A percentile compares a stretch with the other conserved stretches of the same genome.
These are phyloP conservation scores for Gigaspora rosea DNA, from an alignment of 192 early-diverging fungal genomes.

Conservation along the genomic window DNA sequence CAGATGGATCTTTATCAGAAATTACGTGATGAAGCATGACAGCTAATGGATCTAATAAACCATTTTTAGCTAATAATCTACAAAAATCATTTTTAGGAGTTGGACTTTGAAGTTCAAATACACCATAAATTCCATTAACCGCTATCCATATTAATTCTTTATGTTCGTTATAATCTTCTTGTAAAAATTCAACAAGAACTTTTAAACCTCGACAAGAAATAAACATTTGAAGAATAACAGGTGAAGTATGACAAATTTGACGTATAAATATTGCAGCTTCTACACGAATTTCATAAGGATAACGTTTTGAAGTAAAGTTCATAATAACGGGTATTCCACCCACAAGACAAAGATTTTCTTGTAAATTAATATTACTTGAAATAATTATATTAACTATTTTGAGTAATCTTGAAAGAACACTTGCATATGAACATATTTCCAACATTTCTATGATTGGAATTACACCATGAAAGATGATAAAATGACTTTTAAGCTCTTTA, in stretches of 20 bases:
- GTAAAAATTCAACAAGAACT: constrained; percentile 51
- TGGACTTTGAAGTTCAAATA: constrained; percentile 55
- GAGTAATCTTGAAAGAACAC: constrained; percentile 35
- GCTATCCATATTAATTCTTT: constrained; percentile 55
- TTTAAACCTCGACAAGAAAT: constrained; percentile 58
- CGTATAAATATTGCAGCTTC: constrained; percentile 54
- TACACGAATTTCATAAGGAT: constrained; percentile 44
- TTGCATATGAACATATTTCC: constrained; percentile 40
- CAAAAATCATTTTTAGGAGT: constrained; percentile 62
- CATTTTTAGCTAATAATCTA: constrained; percentile 53
- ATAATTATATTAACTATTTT: constrained; percentile 48
- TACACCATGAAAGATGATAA: constrained; percentile 50
- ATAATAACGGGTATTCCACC: constrained; percentile 57
- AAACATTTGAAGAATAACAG: constrained; percentile 58
- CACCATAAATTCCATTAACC: constrained; percentile 51
- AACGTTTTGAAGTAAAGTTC: constrained; percentile 43
- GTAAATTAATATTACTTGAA: constrained; percentile 41
- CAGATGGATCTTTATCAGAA: constrained; percentile 40
- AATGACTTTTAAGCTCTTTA: constrained; percentile 45
- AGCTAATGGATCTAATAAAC: constrained; percentile 52
- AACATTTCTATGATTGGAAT: constrained; percentile 50
- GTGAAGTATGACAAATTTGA: constrained; percentile 50
- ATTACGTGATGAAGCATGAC: constrained; percentile 40
- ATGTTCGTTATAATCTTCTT: constrained; percentile 48
- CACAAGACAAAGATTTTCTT: constrained; percentile 55